phyloP scores from a whole-genome alignment of 1,284 basidiomycete genomes.

The Tylopilus microsporus region DNA sequence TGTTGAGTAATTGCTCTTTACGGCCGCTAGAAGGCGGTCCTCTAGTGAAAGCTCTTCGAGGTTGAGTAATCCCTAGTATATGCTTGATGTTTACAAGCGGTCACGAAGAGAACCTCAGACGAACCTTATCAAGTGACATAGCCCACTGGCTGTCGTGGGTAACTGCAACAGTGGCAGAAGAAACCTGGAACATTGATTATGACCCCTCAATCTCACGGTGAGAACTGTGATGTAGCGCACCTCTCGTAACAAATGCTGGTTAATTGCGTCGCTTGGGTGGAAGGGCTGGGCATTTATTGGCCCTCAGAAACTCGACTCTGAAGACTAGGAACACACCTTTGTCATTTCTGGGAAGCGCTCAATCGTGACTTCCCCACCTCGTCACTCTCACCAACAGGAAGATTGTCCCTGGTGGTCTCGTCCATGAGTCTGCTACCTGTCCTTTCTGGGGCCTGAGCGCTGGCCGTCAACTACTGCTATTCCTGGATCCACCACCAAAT shows the following conservation, averaged over 20 bases:
- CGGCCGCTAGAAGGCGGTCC: background rate
- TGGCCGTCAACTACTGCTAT: background rate
- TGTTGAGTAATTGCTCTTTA: background rate
- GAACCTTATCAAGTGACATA: background rate
- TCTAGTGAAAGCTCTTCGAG: conserved; percentile 2
- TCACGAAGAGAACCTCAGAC: background rate
- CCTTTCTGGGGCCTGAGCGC: background rate
- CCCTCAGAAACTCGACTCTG: background rate
- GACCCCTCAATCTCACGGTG: too few relatives aligned
- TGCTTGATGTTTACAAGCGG: background rate
- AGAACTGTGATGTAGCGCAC: background rate
- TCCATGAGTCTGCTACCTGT: background rate
- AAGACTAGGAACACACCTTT: background rate
- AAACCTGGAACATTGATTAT: background rate
- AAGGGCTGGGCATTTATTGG: background rate
- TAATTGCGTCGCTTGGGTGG: conserved; percentile 19
- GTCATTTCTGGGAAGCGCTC: conserved; percentile 9
- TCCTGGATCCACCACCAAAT: background rate
- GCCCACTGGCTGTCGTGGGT: conserved; percentile 4
- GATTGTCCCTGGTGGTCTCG: background rate
- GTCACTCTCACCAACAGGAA: background rate
- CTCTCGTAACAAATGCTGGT: conserved; percentile 11
- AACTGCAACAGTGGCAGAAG: conserved; percentile 6
- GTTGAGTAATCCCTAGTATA: conserved; percentile 1
- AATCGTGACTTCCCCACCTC: background rate